Evolutionary conservation across 345 rosid genomes (phyloP).

Genomic region (Linum trigynum): DNA sequence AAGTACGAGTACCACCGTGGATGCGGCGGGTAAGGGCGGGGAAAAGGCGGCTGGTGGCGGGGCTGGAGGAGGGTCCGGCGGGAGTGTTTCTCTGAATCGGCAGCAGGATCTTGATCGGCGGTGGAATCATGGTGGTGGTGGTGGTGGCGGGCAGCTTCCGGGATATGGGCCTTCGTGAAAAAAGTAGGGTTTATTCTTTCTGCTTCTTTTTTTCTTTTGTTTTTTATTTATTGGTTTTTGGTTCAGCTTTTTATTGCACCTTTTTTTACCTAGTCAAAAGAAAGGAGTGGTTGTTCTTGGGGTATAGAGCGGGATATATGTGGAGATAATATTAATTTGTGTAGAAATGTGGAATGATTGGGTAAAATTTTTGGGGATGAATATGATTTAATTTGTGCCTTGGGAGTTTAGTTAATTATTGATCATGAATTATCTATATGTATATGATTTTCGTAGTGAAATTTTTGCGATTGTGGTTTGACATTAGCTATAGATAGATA

Average conservation of each 20-base stretch:
- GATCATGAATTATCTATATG: constrained; percentile 1
- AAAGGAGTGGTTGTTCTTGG: constrained; percentile 23
- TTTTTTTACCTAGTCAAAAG: constrained; percentile 14
- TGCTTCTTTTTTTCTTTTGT: background rate
- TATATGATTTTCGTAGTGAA: background rate
- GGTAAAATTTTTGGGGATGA: background rate
- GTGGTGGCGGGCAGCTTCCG: constrained; percentile 9
- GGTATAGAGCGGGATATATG: constrained; percentile 36
- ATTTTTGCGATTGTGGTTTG: background rate
- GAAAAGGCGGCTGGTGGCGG: constrained; percentile 72
- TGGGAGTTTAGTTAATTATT: constrained; percentile 1
- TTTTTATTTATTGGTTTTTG: constrained; percentile 4
- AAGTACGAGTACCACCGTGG: background rate
- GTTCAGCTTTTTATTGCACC: background rate
- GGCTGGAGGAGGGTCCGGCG: constrained; percentile 28
- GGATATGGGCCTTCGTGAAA: background rate
- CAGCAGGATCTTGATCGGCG: constrained; percentile 28
- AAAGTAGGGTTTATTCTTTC: too few species aligned
- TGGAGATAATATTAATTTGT: background rate
- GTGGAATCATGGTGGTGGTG: constrained; percentile 14
- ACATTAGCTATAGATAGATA: background rate
- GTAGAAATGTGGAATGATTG: constrained; percentile 19
- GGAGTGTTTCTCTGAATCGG: constrained; percentile 3
- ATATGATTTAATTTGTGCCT: background rate
- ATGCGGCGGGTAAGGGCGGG: background rate